A percentile compares a stretch with the other conserved stretches of the same genome.
These are phyloP conservation scores for Phytophthora meadii DNA, from an alignment of 352 stramenopile genomes.

Conservation along the genomic window DNA sequence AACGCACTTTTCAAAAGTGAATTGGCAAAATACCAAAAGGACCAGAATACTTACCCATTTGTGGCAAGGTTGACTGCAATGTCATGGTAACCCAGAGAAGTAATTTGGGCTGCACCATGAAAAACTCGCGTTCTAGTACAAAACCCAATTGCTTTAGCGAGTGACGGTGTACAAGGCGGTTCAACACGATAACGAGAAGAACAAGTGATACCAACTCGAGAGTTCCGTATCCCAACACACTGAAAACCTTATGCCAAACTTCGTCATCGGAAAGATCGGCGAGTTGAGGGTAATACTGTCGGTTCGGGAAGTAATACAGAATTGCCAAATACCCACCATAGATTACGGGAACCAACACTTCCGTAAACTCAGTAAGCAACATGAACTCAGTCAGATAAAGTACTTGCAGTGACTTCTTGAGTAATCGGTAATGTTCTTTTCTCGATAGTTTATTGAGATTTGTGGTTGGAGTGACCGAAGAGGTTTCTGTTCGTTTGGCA, in stretches of 20 bases:
- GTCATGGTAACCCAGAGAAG: slow-evolving; percentile 36
- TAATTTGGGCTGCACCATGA: slow-evolving; percentile 30
- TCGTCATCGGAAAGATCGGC: slow-evolving; percentile 6
- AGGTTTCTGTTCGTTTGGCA: not conserved
- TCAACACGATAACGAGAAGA: slow-evolving; percentile 12
- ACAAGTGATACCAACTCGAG: slow-evolving; percentile 27
- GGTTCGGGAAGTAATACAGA: slow-evolving; percentile 39
- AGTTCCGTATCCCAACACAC: slow-evolving; percentile 21
- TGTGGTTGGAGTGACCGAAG: not conserved
- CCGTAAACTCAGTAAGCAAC: slow-evolving; percentile 48
- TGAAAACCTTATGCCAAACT: slow-evolving; percentile 14
- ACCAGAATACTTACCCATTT: slow-evolving; percentile 18
- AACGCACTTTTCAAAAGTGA: not conserved
- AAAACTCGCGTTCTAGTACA: slow-evolving; percentile 31
- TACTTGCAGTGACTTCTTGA: slow-evolving; percentile 28
- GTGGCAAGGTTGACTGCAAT: slow-evolving; percentile 27
- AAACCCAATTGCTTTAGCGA: slow-evolving; percentile 35
- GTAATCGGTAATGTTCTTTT: slow-evolving; percentile 14
- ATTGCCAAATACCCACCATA: slow-evolving; percentile 38
- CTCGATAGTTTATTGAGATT: slow-evolving; percentile 5
- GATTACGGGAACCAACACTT: slow-evolving; percentile 41
- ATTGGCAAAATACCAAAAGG: not conserved
- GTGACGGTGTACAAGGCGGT: slow-evolving; percentile 14
- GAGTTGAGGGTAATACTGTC: slow-evolving; percentile 38
- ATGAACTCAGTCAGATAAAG: slow-evolving; percentile 52